phyloP scores from a whole-genome alignment of 2,329 filamentous ascomycete genomes.

The Lizonia empirigonia region DNA sequence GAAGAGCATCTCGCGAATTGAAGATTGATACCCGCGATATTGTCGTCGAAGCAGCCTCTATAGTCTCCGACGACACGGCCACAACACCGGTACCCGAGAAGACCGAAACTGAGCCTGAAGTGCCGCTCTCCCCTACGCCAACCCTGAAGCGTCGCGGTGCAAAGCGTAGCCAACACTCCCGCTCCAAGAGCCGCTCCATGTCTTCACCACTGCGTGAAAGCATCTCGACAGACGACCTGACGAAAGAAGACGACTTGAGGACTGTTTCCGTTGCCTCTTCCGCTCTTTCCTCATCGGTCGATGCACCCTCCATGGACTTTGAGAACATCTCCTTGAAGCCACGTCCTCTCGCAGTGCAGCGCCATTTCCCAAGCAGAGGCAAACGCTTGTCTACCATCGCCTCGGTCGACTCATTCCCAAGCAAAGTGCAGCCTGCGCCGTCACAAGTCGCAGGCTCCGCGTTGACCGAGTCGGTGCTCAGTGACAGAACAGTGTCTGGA shows the following conservation, averaged over 20 bases:
- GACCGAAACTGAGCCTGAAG: constrained; percentile 17
- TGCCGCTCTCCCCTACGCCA: constrained; percentile 35
- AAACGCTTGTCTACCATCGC: constrained; percentile 64
- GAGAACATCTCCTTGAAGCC: constrained; percentile 39
- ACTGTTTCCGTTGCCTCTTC: constrained; percentile 40
- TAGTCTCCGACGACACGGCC: constrained; percentile 27
- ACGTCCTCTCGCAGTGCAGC: constrained; percentile 49
- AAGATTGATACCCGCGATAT: constrained; percentile 21
- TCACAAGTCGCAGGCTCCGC: constrained; percentile 38
- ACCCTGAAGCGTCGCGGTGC: constrained; percentile 47
- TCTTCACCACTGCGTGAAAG: constrained; percentile 37
- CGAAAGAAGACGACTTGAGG: constrained; percentile 20
- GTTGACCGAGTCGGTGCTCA: constrained; percentile 23
- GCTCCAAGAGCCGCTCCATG: constrained; percentile 48
- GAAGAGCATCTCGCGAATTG: constrained; percentile 22
- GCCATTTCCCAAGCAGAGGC: constrained; percentile 60
- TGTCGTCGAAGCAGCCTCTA: constrained; percentile 12
- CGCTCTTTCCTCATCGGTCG: constrained; percentile 45
- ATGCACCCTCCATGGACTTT: constrained; percentile 38
- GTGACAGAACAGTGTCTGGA: constrained; percentile 26
- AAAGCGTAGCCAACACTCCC: constrained; percentile 48
- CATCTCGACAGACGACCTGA: constrained; percentile 30
- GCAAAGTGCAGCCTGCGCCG: constrained; percentile 39
- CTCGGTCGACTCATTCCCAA: constrained; percentile 60
- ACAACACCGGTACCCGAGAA: constrained; percentile 24